A percentile compares a stretch with the other conserved stretches of the same genome.
These are phyloP conservation scores for Lasiosphaeris hirsuta DNA, from an alignment of 495 filamentous ascomycete genomes.

Conservation along the genomic window DNA sequence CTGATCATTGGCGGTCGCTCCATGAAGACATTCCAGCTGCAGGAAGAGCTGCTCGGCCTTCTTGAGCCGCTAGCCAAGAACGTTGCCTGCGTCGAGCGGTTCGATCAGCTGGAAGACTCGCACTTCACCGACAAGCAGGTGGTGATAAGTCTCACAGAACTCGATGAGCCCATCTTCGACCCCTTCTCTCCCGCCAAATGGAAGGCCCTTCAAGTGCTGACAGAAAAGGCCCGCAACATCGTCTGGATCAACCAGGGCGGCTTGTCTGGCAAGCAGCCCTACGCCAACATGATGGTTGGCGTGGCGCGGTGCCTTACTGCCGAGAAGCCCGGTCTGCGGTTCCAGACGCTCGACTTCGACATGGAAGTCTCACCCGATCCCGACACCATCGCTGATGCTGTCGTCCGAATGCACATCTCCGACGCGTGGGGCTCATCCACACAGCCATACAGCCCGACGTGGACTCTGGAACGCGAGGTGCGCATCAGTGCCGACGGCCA, in stretches of 20 bases:
- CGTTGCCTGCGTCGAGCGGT: not conserved
- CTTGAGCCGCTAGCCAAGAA: not conserved
- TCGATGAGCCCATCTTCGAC: slow-evolving; percentile 38
- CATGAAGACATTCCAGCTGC: not conserved
- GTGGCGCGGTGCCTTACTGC: slow-evolving; percentile 5
- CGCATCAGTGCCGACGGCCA: no score
- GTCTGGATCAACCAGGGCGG: slow-evolving; percentile 40
- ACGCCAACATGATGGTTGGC: slow-evolving; percentile 19
- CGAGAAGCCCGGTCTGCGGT: slow-evolving; percentile 25
- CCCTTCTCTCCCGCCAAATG: no score
- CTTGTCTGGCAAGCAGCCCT: slow-evolving; percentile 2
- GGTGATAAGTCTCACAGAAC: slow-evolving; percentile 35
- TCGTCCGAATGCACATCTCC: no score
- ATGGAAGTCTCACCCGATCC: not conserved
- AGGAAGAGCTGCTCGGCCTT: not conserved
- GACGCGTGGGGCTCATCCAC: no score
- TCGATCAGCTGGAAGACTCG: not conserved
- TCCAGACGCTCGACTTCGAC: slow-evolving; percentile 33
- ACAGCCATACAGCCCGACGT: no score
- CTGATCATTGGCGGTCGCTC: slow-evolving; percentile 2
- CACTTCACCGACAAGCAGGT: slow-evolving; percentile 21
- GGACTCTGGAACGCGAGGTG: no score
- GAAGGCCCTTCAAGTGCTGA: slow-evolving; percentile 25
- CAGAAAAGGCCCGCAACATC: slow-evolving; percentile 30
- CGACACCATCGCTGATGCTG: not conserved